These are phyloP conservation scores for Endogone sp. DNA, from an alignment of 192 early-diverging fungal species.

Conservation along the genomic window DNA sequence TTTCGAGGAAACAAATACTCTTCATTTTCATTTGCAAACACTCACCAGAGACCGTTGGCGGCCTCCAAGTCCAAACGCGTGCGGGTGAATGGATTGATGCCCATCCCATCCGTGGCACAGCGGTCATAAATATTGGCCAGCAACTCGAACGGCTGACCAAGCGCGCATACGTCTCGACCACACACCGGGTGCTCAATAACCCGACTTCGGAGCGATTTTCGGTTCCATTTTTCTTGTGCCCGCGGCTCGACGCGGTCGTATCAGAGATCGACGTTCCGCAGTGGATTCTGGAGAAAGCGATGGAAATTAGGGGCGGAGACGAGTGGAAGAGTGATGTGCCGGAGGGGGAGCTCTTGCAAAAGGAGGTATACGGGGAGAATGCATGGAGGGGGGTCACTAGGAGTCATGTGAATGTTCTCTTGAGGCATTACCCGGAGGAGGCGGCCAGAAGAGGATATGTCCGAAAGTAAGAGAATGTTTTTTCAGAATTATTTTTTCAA, in stretches of 20 bases:
- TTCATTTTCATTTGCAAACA: too few species aligned
- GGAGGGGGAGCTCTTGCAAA: constrained; percentile 22
- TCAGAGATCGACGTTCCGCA: constrained; percentile 26
- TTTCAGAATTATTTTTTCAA: too few species aligned
- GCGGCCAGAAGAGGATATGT: not conserved
- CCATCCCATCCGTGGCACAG: constrained; percentile 44
- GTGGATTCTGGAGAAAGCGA: constrained; percentile 6
- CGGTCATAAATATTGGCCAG: constrained; percentile 65
- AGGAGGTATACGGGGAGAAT: constrained; percentile 29
- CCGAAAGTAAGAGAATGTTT: too few species aligned
- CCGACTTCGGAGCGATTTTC: constrained; percentile 46
- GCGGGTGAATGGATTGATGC: constrained; percentile 58
- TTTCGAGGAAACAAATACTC: too few species aligned
- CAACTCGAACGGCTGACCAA: constrained; percentile 50
- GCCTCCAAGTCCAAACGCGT: constrained; percentile 59
- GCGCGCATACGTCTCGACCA: constrained; percentile 45
- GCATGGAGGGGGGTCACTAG: constrained; percentile 19
- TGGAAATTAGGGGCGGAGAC: constrained; percentile 8
- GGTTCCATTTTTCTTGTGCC: constrained; percentile 55
- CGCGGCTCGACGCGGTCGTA: constrained; percentile 33
- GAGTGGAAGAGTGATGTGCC: constrained; percentile 31
- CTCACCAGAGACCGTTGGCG: constrained; percentile 56
- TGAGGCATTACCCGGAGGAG: not conserved
- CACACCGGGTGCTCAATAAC: constrained; percentile 54
- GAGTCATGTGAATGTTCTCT: constrained; percentile 19